Evolutionary conservation across 768 basidiomycete species (phyloP).

Genomic region (Calocybe cyanea): DNA sequence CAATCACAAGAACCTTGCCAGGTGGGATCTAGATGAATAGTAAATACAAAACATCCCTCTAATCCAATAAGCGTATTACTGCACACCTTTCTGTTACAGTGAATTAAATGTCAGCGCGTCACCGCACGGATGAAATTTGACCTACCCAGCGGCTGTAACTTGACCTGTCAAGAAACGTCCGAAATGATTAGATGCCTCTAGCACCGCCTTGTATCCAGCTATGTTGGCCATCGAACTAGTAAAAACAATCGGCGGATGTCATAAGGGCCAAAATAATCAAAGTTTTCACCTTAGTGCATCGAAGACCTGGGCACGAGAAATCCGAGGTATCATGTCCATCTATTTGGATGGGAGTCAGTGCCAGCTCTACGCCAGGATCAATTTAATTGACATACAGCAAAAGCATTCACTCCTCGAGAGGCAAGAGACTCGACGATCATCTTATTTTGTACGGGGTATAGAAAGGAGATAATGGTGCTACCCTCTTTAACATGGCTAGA

Average conservation of each 20-base stretch:
- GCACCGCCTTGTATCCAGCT: conserved; percentile 87
- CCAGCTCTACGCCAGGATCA: background rate
- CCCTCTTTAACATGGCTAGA: conserved; percentile 60
- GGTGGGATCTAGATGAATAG: conserved; percentile 61
- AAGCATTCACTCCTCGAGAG: conserved; percentile 62
- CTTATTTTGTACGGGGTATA: conserved; percentile 83
- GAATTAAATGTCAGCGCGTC: background rate
- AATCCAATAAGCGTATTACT: background rate
- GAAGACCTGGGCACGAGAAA: conserved; percentile 87
- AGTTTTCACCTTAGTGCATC: conserved; percentile 72
- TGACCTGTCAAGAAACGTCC: conserved; percentile 89
- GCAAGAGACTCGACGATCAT: conserved; percentile 65
- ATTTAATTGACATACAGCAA: conserved; percentile 45
- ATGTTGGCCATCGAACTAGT: conserved; percentile 90
- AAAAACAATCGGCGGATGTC: background rate
- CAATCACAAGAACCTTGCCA: conserved; percentile 83
- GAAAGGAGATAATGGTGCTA: conserved; percentile 77
- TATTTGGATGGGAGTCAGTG: conserved; percentile 11
- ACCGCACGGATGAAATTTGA: background rate
- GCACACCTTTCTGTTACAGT: conserved; percentile 27
- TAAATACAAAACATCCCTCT: background rate
- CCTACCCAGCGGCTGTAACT: conserved; percentile 82
- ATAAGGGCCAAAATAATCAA: conserved; percentile 6
- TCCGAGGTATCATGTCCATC: conserved; percentile 92
- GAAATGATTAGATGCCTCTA: conserved; percentile 88